A percentile compares a stretch with the other conserved stretches of the same genome.
phyloP scores from a whole-genome alignment of 2,329 filamentous ascomycete species.

The Microascus cirrosus region DNA sequence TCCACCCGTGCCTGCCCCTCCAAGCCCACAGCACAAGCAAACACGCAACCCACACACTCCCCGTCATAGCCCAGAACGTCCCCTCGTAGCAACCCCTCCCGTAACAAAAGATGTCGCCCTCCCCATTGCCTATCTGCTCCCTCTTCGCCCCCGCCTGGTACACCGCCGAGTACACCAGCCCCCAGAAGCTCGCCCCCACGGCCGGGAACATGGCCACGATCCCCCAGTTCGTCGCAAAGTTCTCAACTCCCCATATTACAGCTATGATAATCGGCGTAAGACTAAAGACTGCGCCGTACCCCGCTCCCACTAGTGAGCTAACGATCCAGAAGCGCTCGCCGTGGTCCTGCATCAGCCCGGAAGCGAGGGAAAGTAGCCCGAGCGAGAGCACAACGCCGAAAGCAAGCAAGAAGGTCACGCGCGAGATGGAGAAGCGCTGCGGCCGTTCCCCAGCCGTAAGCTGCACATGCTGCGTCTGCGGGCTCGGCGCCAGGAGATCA shows the following conservation, averaged over 20 bases:
- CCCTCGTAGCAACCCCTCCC: constrained; percentile 69
- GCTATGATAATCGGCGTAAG: constrained; percentile 85
- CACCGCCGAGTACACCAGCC: constrained; percentile 71
- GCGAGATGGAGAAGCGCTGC: constrained; percentile 52
- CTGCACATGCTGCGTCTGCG: constrained; percentile 46
- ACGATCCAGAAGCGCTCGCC: constrained; percentile 76
- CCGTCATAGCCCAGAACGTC: constrained; percentile 79
- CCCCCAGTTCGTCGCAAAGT: constrained; percentile 97
- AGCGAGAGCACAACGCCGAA: constrained; percentile 64
- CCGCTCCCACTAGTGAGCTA: constrained; percentile 73
- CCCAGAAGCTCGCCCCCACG: constrained; percentile 79
- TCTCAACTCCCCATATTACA: constrained; percentile 98
- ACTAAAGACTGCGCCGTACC: constrained; percentile 86
- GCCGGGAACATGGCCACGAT: constrained; percentile 90
- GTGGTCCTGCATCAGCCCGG: constrained; percentile 63
- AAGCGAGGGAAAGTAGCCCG: constrained; percentile 68
- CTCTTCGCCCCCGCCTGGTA: constrained; percentile 58
- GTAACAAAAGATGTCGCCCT: constrained; percentile 58
- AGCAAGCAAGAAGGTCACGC: constrained; percentile 66
- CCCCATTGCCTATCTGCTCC: constrained; percentile 19
- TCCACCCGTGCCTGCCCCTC: constrained; percentile 70
- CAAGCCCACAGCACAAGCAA: constrained; percentile 66
- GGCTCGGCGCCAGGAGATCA: constrained; percentile 68
- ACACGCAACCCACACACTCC: constrained; percentile 69
- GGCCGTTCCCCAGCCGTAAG: constrained; percentile 15